Conservation (phyloP, 208 protist genomes). For the Wallacemonas sp. region DNA sequence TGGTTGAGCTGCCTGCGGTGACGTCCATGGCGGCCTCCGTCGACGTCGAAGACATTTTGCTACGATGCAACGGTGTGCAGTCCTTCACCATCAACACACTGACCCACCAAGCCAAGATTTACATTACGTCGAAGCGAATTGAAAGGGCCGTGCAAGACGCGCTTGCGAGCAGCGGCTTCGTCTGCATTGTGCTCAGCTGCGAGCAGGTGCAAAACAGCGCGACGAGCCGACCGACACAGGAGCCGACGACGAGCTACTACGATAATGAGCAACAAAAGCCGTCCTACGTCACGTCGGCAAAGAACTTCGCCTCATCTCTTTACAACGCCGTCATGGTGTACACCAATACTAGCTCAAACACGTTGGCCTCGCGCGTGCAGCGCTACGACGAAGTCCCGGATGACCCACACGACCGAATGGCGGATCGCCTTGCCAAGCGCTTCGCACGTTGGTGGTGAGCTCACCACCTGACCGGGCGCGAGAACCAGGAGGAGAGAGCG, state of each 20-base stretch:
- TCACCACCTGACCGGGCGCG: not conserved
- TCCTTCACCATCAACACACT: constrained; percentile 80
- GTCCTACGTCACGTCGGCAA: constrained; percentile 59
- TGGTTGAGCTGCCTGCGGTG: constrained; percentile 80
- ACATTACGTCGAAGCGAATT: constrained; percentile 45
- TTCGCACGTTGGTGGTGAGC: constrained; percentile 81
- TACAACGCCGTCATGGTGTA: constrained; percentile 70
- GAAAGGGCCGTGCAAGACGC: constrained; percentile 41
- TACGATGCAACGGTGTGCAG: constrained; percentile 75
- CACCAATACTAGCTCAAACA: constrained; percentile 44
- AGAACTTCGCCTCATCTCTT: constrained; percentile 62
- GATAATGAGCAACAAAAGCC: constrained; percentile 43
- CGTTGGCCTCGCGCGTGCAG: constrained; percentile 59
- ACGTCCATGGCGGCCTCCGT: constrained; percentile 44
- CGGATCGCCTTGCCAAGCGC: constrained; percentile 48
- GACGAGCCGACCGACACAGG: constrained; percentile 24
- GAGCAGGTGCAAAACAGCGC: constrained; percentile 30
- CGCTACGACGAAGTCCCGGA: constrained; percentile 47
- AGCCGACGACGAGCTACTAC: constrained; percentile 57
- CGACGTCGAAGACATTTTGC: constrained; percentile 82
- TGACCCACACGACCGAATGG: constrained; percentile 24
- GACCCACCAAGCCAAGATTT: constrained; percentile 61
- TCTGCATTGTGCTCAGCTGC: constrained; percentile 51
- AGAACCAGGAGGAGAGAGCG: not conserved
- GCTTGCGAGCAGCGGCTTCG: constrained; percentile 54